Base-by-base conservation (phyloP, 2,329 filamentous ascomycete genomes). In the Fusarium sp. region DNA sequence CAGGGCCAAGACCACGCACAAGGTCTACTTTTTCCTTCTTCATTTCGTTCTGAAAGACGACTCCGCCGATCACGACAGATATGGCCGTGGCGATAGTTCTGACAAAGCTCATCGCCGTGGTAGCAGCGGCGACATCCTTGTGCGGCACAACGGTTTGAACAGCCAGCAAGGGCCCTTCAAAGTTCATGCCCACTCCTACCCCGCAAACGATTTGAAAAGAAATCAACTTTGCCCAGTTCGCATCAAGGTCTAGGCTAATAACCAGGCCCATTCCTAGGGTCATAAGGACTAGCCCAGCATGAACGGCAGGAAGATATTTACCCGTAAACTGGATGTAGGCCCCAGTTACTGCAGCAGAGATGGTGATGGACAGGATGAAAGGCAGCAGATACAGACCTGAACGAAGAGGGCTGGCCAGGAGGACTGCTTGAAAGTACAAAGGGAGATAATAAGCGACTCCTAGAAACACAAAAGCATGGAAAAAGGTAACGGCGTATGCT, bases 31-130 rank as follows among this genome's bases (percentile, higher is more conserved):
- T 80, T 59, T 86, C 83, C 26, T 78, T 78, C 57, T 85, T 79
- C 87, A 92, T 91, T 47, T 84, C 80, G 73, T 93, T 92, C 75
- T 92, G 89, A 78, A 93, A 93, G 6, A 93, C 83, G 7, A 92
- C 89, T 4, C 89, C 87, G 6, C 91, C 91, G 33, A 92, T 83
- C 1, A 92, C 90, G 45, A 92, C 84, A 1, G 87, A 88, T n/a
- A 89, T 84, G 1, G 88, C 85, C 0, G 87, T 91, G 4, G 87
- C 87, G 4, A 92, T 80, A 54, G 89, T 89, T 28, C 90, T 85
- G 7, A 88, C 81, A 70, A 91, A 91, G 6, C 85, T 84, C 67
- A 90, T 88, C 0, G 88, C 89, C 0, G 87, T 85, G 1, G 89
- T 91, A 15, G 88, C 89, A 3, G 87, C 85, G 3, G 88, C 89